Conservation (phyloP, 1,139 yeast species). For the Magnusiomyces sp. region DNA sequence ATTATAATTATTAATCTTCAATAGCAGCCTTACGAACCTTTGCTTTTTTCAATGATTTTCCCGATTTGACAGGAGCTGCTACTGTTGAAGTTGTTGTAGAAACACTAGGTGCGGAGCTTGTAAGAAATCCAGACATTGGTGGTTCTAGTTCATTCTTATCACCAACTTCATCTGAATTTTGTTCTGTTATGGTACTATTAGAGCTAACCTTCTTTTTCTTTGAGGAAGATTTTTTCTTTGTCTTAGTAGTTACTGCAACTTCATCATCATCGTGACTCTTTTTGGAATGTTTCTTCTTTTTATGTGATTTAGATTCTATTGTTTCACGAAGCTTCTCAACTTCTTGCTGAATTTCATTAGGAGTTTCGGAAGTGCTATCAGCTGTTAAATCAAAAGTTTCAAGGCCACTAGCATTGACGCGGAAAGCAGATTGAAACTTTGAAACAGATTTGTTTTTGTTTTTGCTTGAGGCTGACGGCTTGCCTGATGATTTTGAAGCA, state of each 20-base stretch:
- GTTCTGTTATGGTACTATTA: background rate
- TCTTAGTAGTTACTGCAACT: background rate
- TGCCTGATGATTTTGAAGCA: background rate
- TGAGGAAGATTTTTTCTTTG: background rate
- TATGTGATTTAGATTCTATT: constrained; percentile 10
- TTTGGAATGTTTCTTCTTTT: background rate
- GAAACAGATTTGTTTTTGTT: background rate
- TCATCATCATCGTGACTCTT: background rate
- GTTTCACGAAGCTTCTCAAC: constrained; percentile 21
- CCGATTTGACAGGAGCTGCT: background rate
- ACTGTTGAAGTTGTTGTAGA: background rate
- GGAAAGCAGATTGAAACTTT: constrained; percentile 16
- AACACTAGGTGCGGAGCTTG: background rate
- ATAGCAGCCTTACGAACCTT: background rate
- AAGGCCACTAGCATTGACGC: constrained; percentile 17
- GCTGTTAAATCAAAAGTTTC: constrained; percentile 14
- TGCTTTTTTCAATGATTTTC: background rate
- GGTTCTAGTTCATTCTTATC: constrained; percentile 11
- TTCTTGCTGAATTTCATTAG: constrained; percentile 14
- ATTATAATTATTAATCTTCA: background rate
- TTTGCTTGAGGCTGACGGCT: background rate
- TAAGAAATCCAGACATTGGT: background rate
- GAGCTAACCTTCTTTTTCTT: background rate
- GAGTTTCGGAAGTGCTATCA: background rate
- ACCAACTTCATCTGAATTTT: constrained; percentile 12